phyloP scores from a whole-genome alignment of 2,329 filamentous ascomycete genomes.

The Epichloe amarillans region DNA sequence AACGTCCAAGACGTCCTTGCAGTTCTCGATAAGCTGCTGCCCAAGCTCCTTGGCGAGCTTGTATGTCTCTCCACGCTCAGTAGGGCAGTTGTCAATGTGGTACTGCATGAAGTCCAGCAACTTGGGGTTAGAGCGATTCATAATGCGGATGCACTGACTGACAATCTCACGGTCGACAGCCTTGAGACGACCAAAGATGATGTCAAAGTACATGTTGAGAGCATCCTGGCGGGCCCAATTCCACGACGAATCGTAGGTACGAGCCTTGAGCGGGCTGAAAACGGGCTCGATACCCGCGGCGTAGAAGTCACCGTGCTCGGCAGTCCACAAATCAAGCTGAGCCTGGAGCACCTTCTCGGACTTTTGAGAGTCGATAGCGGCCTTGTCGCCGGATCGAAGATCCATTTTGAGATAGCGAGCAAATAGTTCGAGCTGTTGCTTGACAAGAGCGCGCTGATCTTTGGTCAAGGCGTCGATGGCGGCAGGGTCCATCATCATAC shows the following conservation, averaged over 20 bases:
- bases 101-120: slow-evolving; percentile 99
- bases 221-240: slow-evolving; percentile 98
- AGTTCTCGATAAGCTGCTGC: slow-evolving; percentile 90
- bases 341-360: slow-evolving; percentile 79
- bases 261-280: slow-evolving; percentile 86
- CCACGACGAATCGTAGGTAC: slow-evolving; percentile 96
- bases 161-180: slow-evolving; percentile 95
- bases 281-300: slow-evolving; percentile 86
- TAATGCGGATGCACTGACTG: slow-evolving; percentile 95
- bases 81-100: slow-evolving; percentile 97
- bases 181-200: slow-evolving; percentile 90
- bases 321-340: slow-evolving; percentile 87
- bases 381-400: slow-evolving; percentile 90
- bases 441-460: slow-evolving; percentile 90
- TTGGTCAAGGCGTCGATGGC: slow-evolving; percentile 95
- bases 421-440: slow-evolving; percentile 92
- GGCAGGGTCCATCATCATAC: slow-evolving; percentile 99
- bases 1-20: slow-evolving; percentile 74
- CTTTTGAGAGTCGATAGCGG: slow-evolving; percentile 71
- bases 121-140: slow-evolving; percentile 95
- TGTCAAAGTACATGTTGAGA: slow-evolving; percentile 96
- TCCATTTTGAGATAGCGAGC: slow-evolving; percentile 96
- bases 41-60: slow-evolving; percentile 93
- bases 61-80: slow-evolving; percentile 93
- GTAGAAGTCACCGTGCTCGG: slow-evolving; percentile 94